Percentiles rank a stretch among this genome's conserved stretches.
Evolutionary conservation across 192 early-diverging fungal species (phyloP).

Genomic region (Coemansia sp.): DNA sequence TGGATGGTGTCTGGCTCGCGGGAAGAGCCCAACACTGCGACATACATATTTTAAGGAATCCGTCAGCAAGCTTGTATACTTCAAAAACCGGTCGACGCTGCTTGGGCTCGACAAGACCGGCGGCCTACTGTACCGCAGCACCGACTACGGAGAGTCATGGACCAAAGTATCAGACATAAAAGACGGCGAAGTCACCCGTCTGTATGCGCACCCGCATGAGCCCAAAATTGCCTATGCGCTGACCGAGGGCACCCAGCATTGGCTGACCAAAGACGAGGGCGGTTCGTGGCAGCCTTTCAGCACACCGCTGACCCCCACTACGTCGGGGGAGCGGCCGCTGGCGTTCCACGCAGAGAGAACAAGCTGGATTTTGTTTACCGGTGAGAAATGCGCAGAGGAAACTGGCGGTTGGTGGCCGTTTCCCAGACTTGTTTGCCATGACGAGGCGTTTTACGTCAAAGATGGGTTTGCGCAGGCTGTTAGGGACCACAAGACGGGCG

Average conservation of each 20-base stretch:
- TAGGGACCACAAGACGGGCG: constrained; percentile 56
- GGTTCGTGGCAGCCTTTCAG: constrained; percentile 46
- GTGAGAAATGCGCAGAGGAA: constrained; percentile 55
- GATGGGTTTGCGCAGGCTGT: constrained; percentile 66
- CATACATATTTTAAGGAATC: constrained; percentile 41
- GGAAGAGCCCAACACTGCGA: constrained; percentile 20
- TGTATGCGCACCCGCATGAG: constrained; percentile 71
- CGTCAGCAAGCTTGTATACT: constrained; percentile 49
- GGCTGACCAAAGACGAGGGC: constrained; percentile 53
- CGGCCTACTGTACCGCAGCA: constrained; percentile 61
- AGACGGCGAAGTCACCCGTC: constrained; percentile 37
- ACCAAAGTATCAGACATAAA: constrained; percentile 48
- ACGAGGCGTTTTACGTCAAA: constrained; percentile 65
- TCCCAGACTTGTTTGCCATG: constrained; percentile 56
- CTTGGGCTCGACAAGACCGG: constrained; percentile 58
- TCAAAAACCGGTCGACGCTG: constrained; percentile 35
- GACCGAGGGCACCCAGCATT: constrained; percentile 36
- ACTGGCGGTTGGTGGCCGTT: constrained; percentile 54
- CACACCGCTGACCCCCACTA: constrained; percentile 37
- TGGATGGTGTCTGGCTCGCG: constrained; percentile 3
- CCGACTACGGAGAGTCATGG: constrained; percentile 70
- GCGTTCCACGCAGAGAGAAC: constrained; percentile 71
- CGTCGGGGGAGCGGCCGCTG: constrained; percentile 44
- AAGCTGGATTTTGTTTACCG: constrained; percentile 66
- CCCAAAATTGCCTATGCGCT: constrained; percentile 53